Conservation (phyloP, 2,329 filamentous ascomycete genomes). For the Botrytis tulipae region DNA sequence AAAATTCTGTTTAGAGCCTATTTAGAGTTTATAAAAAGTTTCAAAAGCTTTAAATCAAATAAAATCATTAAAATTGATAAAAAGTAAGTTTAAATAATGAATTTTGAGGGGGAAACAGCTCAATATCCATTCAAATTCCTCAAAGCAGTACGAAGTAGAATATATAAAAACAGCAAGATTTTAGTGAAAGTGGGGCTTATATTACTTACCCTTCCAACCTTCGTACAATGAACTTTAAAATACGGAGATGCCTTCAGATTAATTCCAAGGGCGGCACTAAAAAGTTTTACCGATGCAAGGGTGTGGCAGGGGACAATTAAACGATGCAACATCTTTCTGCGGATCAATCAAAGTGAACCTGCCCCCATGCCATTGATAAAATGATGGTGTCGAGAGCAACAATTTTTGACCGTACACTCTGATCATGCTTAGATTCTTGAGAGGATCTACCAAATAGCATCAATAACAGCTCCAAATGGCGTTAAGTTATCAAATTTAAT, state of each 20-base stretch:
- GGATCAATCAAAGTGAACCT: neutral
- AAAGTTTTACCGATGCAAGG: neutral
- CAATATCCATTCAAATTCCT: no score
- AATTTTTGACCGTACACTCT: neutral
- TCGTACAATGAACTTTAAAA: neutral
- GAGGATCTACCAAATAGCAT: neutral
- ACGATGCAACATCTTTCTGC: neutral
- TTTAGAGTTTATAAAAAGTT: no score
- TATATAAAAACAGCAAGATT: no score
- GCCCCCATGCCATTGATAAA: neutral
- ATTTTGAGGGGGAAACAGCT: no score
- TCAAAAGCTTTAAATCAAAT: no score
- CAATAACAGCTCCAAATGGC: neutral
- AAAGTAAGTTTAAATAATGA: no score
- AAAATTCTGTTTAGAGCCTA: no score
- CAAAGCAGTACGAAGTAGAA: no score
- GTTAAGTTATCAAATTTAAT: neutral
- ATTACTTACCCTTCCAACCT: no score
- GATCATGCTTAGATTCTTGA: neutral
- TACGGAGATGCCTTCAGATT: neutral
- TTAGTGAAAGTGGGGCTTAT: no score
- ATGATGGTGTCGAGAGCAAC: neutral
- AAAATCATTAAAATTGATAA: no score
- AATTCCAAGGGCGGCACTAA: neutral
- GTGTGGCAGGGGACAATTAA: neutral